Evolutionary conservation across 75 land plant genomes (phyloP), one percentile per base, ranked within the genome.

Genomic region (Azolla pinnata): DNA sequence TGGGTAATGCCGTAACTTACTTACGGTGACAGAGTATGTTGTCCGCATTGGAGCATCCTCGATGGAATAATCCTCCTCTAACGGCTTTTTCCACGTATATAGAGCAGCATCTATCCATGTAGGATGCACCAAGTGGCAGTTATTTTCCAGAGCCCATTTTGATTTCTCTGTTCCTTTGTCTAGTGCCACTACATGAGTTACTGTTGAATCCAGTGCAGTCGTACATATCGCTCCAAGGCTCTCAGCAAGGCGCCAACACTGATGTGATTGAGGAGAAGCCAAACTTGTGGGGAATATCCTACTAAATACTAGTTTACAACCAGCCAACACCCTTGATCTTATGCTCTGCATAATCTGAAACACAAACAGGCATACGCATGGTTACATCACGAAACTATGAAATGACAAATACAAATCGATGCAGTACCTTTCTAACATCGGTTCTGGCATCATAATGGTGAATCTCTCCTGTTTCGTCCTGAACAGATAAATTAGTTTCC

Each of bases 301-400:
- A 30, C 92, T 87, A 67, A 86, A 86, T 5, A 72, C 75, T n/a
- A 72, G 28, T 38, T 42, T 58, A 45, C 75, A 72, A 14, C 63
- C 70, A 26, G 56, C 57, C 33, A 72, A 34, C 12, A 60, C 33
- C 46, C 59, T 58, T 26, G 31, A 40, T 21, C 75, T 57, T 25
- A 72, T 7, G 20, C 10, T 27, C 8, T 57, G 38, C 40, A 65
- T 27, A 35, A 72, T 60, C 75, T 63, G 67, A 27, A 40, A 5
- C 19, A 19, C 19, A 55, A 64, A 54, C 44, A 42, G 10, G 44
- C n/a, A n/a, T n/a, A n/a, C n/a, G n/a, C n/a, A n/a, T n/a, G n/a
- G n/a, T n/a, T n/a, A n/a, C n/a, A n/a, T n/a, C n/a, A n/a, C n/a
- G n/a, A n/a, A n/a, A n/a, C n/a, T n/a, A n/a, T n/a, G n/a, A n/a